These are phyloP conservation scores for Arabidopsis thaliana DNA, from an alignment of 345 rosid genomes.

Conservation along the genomic window DNA sequence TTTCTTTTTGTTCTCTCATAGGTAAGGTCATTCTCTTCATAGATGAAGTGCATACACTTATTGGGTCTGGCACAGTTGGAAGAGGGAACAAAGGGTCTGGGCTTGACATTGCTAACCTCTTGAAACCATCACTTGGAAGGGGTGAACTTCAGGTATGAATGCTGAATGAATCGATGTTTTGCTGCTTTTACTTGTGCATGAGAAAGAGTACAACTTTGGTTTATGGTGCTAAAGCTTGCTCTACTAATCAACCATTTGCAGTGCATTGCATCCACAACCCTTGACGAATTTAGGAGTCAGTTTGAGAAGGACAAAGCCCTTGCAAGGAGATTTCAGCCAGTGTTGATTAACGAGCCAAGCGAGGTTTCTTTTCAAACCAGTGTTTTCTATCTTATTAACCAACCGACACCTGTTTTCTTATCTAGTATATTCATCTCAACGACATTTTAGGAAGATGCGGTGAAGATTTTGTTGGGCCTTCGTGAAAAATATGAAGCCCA, in stretches of 20 bases:
- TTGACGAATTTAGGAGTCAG: conserved; percentile 81
- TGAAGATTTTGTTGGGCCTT: conserved; percentile 82
- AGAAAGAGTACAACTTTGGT: conserved; percentile 13
- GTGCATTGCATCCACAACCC: conserved; percentile 97
- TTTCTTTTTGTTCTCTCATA: conserved; percentile 45
- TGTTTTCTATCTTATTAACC: conserved; percentile 19
- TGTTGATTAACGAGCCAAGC: conserved; percentile 85
- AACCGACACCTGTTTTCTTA: conserved; percentile 32
- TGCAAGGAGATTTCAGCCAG: conserved; percentile 96
- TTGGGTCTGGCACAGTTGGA: conserved; percentile 94
- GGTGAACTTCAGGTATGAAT: conserved; percentile 83
- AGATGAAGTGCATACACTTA: conserved; percentile 93
- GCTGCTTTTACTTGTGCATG: conserved; percentile 16
- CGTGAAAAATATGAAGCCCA: conserved; percentile 88
- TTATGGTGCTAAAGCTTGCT: conserved; percentile 17
- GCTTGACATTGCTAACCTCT: conserved; percentile 90
- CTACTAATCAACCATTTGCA: conserved; percentile 50
- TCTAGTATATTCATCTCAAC: conserved; percentile 26
- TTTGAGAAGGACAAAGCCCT: conserved; percentile 96
- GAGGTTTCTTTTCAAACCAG: conserved; percentile 56
- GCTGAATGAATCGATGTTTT: conserved; percentile 12
- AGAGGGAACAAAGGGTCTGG: conserved; percentile 93
- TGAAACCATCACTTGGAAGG: conserved; percentile 96
- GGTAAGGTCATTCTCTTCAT: conserved; percentile 89
- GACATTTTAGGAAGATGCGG: conserved; percentile 80